phyloP scores from a whole-genome alignment of 768 basidiomycete species.

The Suillus subaureus region DNA sequence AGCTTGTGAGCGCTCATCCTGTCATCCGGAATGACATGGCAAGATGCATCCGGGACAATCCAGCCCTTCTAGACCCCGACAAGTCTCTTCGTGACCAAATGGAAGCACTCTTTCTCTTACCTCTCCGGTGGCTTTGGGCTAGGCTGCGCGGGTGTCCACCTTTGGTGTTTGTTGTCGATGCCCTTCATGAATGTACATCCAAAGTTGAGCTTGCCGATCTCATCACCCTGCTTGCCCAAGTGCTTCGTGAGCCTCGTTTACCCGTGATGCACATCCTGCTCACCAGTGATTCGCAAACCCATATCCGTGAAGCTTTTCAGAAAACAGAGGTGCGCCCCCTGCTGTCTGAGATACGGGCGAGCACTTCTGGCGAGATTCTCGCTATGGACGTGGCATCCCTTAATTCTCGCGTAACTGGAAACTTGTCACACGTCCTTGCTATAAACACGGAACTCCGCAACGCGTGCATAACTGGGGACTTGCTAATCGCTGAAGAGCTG shows the following conservation, averaged over 20 bases:
- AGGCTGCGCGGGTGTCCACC: neutral
- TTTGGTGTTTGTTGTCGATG: neutral
- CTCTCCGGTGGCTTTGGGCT: neutral
- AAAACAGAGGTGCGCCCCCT: neutral
- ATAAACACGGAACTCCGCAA: neutral
- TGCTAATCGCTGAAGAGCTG: neutral
- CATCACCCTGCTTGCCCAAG: neutral
- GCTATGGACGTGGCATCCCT: neutral
- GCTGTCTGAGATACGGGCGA: neutral
- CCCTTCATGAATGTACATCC: neutral
- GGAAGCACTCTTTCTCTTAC: neutral
- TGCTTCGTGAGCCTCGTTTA: neutral
- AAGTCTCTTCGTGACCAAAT: neutral
- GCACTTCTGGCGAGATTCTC: neutral
- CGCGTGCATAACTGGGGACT: neutral
- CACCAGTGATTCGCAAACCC: neutral
- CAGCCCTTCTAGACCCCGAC: neutral
- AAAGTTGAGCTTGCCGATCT: neutral
- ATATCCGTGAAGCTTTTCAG: neutral
- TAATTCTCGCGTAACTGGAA: neutral
- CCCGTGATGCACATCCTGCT: neutral
- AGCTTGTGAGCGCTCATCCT: neutral
- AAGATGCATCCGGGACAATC: neutral
- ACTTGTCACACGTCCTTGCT: neutral
- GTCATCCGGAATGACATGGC: fast-evolving